phyloP scores from a whole-genome alignment of 129 eudicot species.

The Flaveria ramosissima region DNA sequence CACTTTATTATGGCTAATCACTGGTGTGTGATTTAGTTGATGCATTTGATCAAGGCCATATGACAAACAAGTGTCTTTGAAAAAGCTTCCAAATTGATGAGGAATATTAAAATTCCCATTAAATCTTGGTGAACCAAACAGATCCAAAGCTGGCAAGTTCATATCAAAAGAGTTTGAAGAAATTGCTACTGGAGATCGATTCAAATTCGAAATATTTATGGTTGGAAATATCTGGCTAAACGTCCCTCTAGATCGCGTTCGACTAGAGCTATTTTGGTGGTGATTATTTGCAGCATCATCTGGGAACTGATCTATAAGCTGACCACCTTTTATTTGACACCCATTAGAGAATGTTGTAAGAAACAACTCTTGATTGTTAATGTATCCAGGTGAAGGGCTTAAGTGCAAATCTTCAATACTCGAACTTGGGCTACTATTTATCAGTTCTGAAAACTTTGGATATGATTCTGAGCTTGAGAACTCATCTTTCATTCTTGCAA shows the following conservation, averaged over 20 bases:
- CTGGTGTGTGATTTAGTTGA: slow-evolving; percentile 46
- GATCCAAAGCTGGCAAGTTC: slow-evolving; percentile 82
- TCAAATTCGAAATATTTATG: slow-evolving; percentile 54
- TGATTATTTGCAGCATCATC: slow-evolving; percentile 29
- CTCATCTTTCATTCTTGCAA: slow-evolving; percentile 54
- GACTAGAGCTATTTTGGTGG: slow-evolving; percentile 29
- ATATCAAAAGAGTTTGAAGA: slow-evolving; percentile 55
- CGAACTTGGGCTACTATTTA: slow-evolving; percentile 51
- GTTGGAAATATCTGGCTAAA: slow-evolving; percentile 76
- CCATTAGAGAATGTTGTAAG: slow-evolving; percentile 54
- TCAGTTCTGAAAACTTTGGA: slow-evolving; percentile 52
- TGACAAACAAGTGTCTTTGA: slow-evolving; percentile 45
- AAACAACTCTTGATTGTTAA: slow-evolving; percentile 47
- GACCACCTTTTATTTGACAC: slow-evolving; percentile 44
- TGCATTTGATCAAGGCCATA: slow-evolving; percentile 62
- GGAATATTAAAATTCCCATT: slow-evolving; percentile 41
- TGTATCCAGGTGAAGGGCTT: slow-evolving; percentile 25
- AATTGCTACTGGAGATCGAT: slow-evolving; percentile 31
- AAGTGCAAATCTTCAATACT: slow-evolving; percentile 47
- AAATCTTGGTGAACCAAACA: slow-evolving; percentile 58
- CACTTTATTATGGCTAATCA: slow-evolving; percentile 53
- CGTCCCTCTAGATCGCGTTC: slow-evolving; percentile 34
- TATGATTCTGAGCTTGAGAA: slow-evolving; percentile 41
- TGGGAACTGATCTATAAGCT: slow-evolving; percentile 38
- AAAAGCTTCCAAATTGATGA: slow-evolving; percentile 45